Conservation (phyloP, 306 rosid genomes). For the Vachellia collinsii region DNA sequence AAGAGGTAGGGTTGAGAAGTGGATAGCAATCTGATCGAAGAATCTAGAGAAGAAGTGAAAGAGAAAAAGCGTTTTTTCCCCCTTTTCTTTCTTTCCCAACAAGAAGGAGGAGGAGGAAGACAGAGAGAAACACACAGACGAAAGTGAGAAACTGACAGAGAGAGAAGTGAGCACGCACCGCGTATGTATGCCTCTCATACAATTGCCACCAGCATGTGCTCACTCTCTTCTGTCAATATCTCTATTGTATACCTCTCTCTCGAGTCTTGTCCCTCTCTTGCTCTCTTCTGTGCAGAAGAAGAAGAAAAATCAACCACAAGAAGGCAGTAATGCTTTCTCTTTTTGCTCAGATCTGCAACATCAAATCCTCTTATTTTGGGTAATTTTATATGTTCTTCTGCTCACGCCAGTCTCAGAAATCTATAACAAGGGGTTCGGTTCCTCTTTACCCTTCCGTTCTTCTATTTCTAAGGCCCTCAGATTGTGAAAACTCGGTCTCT, state of each 20-base stretch:
- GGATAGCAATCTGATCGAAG: background rate
- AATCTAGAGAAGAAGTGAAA: background rate
- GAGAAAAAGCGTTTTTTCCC: background rate
- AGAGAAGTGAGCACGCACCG: slow-evolving; percentile 60
- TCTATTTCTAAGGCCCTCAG: too few species aligned
- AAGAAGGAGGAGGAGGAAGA: background rate
- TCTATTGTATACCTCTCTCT: background rate
- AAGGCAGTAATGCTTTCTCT: background rate
- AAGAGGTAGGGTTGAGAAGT: background rate
- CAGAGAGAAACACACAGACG: too few species aligned
- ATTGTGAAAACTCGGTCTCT: too few species aligned
- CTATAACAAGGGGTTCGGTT: too few species aligned
- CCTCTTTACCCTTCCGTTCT: too few species aligned
- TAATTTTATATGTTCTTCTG: background rate
- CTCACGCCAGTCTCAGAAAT: too few species aligned
- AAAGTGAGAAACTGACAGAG: slow-evolving; percentile 45
- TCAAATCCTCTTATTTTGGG: slow-evolving; percentile 14
- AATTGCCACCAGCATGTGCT: slow-evolving; percentile 58
- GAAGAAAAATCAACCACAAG: background rate
- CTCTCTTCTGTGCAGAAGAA: background rate
- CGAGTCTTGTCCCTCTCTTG: too few species aligned
- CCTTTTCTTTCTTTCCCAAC: too few species aligned
- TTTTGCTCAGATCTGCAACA: slow-evolving; percentile 30
- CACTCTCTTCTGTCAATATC: slow-evolving; percentile 77
- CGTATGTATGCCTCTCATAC: slow-evolving; percentile 48